phyloP scores from a whole-genome alignment of 169 alveolate genomes.

The Cryptosporidium tyzzeri region DNA sequence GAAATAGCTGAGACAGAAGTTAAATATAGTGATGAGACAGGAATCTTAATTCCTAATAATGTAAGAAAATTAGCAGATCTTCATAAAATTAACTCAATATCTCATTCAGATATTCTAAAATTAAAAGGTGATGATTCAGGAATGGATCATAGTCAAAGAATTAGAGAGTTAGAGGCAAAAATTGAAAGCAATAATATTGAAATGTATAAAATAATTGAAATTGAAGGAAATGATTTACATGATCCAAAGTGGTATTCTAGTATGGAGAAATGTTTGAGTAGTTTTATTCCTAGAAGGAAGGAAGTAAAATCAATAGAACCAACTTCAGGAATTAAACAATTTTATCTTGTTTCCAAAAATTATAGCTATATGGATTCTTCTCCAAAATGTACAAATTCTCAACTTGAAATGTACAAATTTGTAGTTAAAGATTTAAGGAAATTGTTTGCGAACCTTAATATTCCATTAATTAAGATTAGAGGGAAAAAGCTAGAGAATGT shows the following conservation, averaged over 20 bases:
- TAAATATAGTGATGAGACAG: conserved; percentile 9
- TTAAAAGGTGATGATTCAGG: conserved; percentile 37
- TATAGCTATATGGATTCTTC: not conserved
- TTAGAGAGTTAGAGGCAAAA: conserved; percentile 43
- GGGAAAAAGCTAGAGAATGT: not conserved
- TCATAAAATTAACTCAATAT: conserved; percentile 22
- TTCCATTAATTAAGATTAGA: conserved; percentile 19
- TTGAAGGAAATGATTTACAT: conserved; percentile 48
- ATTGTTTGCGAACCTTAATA: conserved; percentile 22
- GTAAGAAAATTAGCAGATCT: conserved; percentile 59
- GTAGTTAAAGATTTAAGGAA: conserved; percentile 25
- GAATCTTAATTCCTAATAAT: conserved; percentile 28
- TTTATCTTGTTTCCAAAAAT: not conserved
- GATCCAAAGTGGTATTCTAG: conserved; percentile 69
- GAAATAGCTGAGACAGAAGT: conserved; percentile 53
- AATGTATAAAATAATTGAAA: conserved; percentile 34
- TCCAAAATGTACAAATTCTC: conserved; percentile 4
- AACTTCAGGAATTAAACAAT: conserved; percentile 20
- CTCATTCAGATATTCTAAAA: conserved; percentile 48
- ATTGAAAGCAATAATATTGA: conserved; percentile 14
- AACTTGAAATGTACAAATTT: conserved; percentile 3
- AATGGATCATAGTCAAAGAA: conserved; percentile 21
- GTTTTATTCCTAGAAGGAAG: conserved; percentile 27
- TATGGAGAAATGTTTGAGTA: conserved; percentile 54
- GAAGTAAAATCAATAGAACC: conserved; percentile 51